Evolutionary conservation across 1,139 yeast genomes (phyloP).

Genomic region (Debaryomycetaceae sp.): DNA sequence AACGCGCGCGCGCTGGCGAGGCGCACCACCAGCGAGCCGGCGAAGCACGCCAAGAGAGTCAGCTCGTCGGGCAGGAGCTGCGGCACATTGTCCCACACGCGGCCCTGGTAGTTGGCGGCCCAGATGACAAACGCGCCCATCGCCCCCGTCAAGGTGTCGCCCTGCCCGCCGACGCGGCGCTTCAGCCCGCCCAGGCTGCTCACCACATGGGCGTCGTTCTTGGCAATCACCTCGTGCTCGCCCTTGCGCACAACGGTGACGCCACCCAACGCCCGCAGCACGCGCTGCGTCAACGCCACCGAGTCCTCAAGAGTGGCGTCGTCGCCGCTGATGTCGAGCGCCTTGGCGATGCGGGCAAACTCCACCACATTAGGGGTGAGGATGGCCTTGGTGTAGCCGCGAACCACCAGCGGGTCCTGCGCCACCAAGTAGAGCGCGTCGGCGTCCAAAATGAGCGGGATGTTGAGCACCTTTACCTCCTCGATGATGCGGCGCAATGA

Average conservation of each 20-base stretch:
- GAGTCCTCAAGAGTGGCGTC: slow-evolving; percentile 21
- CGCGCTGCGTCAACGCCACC: slow-evolving; percentile 27
- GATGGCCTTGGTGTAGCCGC: slow-evolving; percentile 51
- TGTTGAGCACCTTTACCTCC: slow-evolving; percentile 45
- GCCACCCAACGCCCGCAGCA: slow-evolving; percentile 59
- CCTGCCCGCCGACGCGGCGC: slow-evolving; percentile 46
- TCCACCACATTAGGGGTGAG: slow-evolving; percentile 90
- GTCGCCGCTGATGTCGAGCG: slow-evolving; percentile 25
- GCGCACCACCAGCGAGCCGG: slow-evolving; percentile 69
- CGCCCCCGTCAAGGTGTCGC: slow-evolving; percentile 44
- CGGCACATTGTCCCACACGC: slow-evolving; percentile 44
- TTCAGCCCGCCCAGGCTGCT: slow-evolving; percentile 54
- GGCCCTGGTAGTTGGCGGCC: slow-evolving; percentile 48
- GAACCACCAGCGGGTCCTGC: slow-evolving; percentile 49
- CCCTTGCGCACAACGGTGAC: slow-evolving; percentile 77
- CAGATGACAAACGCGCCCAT: slow-evolving; percentile 41
- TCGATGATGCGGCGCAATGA: slow-evolving; percentile 55
- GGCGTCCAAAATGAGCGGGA: slow-evolving; percentile 77
- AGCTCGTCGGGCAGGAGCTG: slow-evolving; percentile 33
- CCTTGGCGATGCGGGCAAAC: slow-evolving; percentile 60
- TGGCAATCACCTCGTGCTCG: slow-evolving; percentile 54
- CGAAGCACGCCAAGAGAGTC: slow-evolving; percentile 62
- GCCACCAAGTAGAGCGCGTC: slow-evolving; percentile 73
- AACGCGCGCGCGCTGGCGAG: slow-evolving; percentile 65
- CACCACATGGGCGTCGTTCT: slow-evolving; percentile 36